These are phyloP conservation scores for Aspergillus awamori DNA, from an alignment of 2,329 filamentous ascomycete species.

Conservation along the genomic window DNA sequence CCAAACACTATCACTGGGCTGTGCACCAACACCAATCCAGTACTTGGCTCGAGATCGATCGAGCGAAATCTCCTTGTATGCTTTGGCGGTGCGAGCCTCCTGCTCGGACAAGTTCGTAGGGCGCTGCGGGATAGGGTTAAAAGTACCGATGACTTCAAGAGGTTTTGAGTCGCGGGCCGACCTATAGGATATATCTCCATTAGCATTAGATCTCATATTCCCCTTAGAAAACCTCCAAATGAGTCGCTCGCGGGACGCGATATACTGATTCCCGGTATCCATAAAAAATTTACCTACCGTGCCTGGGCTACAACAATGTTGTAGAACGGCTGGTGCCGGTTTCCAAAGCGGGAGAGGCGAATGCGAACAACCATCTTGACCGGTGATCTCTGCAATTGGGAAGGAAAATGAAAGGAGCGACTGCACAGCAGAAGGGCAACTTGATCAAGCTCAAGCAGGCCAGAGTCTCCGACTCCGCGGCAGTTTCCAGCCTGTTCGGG, in stretches of 20 bases:
- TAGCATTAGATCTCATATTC: neutral
- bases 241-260: neutral
- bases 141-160: slow-evolving; percentile 83
- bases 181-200: slow-evolving; percentile 49
- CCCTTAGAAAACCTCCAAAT: neutral
- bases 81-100: slow-evolving; percentile 57
- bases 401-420: neutral
- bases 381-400: slow-evolving; percentile 3
- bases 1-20: slow-evolving; percentile 90
- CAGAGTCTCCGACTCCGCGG: slow-evolving; percentile 28
- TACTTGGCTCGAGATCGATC: slow-evolving; percentile 82
- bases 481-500: slow-evolving; percentile 32
- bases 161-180: slow-evolving; percentile 85
- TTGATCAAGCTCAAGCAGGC: slow-evolving; percentile 15
- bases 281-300: slow-evolving; percentile 59
- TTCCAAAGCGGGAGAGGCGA: slow-evolving; percentile 90
- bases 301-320: slow-evolving; percentile 97
- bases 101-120: slow-evolving; percentile 54
- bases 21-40: slow-evolving; percentile 95
- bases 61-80: slow-evolving; percentile 89
- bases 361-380: slow-evolving; percentile 86
- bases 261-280: neutral
- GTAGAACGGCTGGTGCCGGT: slow-evolving; percentile 86
- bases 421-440: slow-evolving; percentile 11
- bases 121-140: slow-evolving; percentile 61